phyloP scores from a whole-genome alignment of 257 asterid genomes.

The Solanum chmielewskii region DNA sequence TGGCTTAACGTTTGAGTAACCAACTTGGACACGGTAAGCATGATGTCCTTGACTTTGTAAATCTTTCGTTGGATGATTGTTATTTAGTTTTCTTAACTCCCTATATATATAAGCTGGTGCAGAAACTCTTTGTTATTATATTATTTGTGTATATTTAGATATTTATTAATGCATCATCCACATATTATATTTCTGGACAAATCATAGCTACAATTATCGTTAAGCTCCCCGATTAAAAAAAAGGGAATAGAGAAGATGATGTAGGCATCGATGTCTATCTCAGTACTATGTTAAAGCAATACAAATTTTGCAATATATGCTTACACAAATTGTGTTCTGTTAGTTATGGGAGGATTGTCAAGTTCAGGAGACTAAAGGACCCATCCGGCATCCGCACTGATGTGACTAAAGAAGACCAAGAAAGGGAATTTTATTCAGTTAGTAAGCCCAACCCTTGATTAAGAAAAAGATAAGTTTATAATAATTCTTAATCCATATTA shows the following conservation, averaged over 20 bases:
- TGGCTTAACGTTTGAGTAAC: too few species aligned
- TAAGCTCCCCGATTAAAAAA: background rate
- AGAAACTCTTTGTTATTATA: background rate
- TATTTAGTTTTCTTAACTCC: too few species aligned
- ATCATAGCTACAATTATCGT: background rate
- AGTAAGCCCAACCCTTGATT: background rate
- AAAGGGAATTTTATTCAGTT: background rate
- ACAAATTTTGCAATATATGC: background rate
- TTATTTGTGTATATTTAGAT: background rate
- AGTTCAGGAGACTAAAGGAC: background rate
- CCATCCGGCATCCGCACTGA: background rate
- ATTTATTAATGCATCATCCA: background rate
- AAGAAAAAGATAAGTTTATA: background rate
- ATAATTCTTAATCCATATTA: background rate
- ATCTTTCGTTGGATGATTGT: too few species aligned
- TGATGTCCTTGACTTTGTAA: too few species aligned
- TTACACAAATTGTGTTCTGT: constrained; percentile 8
- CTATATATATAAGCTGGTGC: background rate
- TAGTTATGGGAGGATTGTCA: background rate
- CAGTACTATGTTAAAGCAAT: background rate
- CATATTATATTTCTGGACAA: too few species aligned
- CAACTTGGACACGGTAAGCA: too few species aligned
- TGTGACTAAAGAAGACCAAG: background rate
- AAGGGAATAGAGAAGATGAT: background rate
- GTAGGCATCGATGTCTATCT: background rate